These are phyloP conservation scores for Phytomonas sp. DNA, from an alignment of 208 protist species.

Conservation along the genomic window DNA sequence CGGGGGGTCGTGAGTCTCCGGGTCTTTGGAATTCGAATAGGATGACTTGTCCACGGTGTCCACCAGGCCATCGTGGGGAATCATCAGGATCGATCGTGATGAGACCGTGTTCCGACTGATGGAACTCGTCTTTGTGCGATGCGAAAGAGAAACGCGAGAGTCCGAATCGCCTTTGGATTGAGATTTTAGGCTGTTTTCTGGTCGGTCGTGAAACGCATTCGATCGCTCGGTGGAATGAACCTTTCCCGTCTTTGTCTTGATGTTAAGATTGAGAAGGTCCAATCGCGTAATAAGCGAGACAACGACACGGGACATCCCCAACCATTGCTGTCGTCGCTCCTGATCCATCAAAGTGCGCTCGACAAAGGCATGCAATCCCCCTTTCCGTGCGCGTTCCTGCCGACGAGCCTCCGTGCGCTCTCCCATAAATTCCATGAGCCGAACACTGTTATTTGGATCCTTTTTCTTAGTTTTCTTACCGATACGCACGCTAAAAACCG, in stretches of 20 bases:
- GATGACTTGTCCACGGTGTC: neutral
- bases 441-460: neutral
- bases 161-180: neutral
- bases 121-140: neutral
- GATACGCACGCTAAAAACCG: neutral
- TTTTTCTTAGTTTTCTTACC: neutral
- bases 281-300: constrained; percentile 60
- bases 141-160: neutral
- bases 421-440: neutral
- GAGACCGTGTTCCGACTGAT: neutral
- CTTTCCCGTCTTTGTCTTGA: neutral
- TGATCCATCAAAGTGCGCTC: constrained; percentile 26
- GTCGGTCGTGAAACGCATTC: neutral
- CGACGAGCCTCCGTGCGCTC: constrained; percentile 5
- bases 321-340: constrained; percentile 41
- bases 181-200: neutral
- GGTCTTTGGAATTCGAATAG: neutral
- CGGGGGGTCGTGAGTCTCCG: neutral
- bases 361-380: constrained; percentile 22
- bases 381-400: neutral
- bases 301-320: constrained; percentile 51
- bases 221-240: neutral
- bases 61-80: neutral
- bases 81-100: neutral
- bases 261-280: constrained; percentile 35